Evolutionary conservation across 2,329 filamentous ascomycete species (phyloP).

Genomic region (Fusarium pilosicola): DNA sequence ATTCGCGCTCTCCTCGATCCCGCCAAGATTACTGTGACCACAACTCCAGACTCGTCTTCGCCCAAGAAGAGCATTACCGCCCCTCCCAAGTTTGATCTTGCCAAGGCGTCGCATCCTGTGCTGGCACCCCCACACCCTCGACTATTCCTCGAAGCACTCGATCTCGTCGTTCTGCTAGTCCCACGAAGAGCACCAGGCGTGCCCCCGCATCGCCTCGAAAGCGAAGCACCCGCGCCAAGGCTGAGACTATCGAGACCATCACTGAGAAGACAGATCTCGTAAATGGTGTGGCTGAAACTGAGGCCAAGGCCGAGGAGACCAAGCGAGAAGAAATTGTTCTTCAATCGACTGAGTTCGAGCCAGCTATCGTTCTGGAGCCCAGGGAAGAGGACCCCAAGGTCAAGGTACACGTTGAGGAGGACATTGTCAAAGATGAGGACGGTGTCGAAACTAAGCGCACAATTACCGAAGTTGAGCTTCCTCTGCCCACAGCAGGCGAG

Average conservation of each 20-base stretch:
- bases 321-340: conserved; percentile 51
- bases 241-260: conserved; percentile 49
- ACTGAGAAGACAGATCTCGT: conserved; percentile 43
- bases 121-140: conserved; percentile 61
- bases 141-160: conserved; percentile 59
- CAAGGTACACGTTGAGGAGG: conserved; percentile 76
- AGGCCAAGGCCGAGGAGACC: conserved; percentile 39
- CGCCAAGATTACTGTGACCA: conserved; percentile 73
- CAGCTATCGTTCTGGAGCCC: conserved; percentile 59
- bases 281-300: conserved; percentile 39
- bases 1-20: conserved; percentile 92
- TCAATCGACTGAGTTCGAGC: conserved; percentile 62
- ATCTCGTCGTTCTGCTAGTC: conserved; percentile 67
- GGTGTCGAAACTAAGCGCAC: conserved; percentile 76
- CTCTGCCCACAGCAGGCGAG: conserved; percentile 66
- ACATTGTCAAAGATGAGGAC: conserved; percentile 62
- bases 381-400: conserved; percentile 69
- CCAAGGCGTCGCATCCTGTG: conserved; percentile 52
- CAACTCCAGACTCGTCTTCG: conserved; percentile 72
- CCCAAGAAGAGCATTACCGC: conserved; percentile 79
- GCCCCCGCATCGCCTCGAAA: conserved; percentile 65
- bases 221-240: conserved; percentile 58
- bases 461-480: conserved; percentile 80
- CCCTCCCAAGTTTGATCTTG: conserved; percentile 80
- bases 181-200: conserved; percentile 61